These are phyloP conservation scores for Dysphania ambrosioides DNA, from an alignment of 148 eudicot genomes.

Conservation along the genomic window DNA sequence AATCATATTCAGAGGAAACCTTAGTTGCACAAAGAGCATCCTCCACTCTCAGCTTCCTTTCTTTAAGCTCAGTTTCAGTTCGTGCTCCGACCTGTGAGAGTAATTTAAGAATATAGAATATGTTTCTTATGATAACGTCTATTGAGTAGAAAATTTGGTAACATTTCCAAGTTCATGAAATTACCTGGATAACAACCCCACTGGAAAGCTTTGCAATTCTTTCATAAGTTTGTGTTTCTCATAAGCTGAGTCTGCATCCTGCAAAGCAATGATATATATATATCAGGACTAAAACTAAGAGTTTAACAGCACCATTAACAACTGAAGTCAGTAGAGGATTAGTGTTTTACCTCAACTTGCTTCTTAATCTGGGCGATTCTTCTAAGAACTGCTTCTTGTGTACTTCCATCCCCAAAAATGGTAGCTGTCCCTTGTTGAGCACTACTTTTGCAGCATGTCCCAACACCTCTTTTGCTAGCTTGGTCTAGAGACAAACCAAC, in stretches of 20 bases:
- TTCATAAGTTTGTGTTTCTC: slow-evolving; percentile 62
- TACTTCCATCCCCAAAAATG: slow-evolving; percentile 62
- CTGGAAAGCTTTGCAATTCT: slow-evolving; percentile 78
- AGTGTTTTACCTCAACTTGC: slow-evolving; percentile 41
- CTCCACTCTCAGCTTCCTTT: slow-evolving; percentile 73
- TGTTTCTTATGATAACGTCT: too few species aligned
- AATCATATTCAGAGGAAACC: slow-evolving; percentile 23
- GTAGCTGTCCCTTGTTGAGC: slow-evolving; percentile 49
- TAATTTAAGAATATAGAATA: background rate
- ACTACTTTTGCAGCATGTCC: slow-evolving; percentile 56
- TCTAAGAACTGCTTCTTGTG: slow-evolving; percentile 52
- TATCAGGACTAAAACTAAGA: background rate
- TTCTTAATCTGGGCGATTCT: slow-evolving; percentile 51
- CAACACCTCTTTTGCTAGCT: slow-evolving; percentile 48
- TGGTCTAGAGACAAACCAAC: slow-evolving; percentile 54
- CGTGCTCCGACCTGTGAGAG: slow-evolving; percentile 59
- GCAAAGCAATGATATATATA: slow-evolving; percentile 14
- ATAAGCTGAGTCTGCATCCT: slow-evolving; percentile 60
- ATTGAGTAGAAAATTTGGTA: too few species aligned
- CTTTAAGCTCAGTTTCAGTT: slow-evolving; percentile 78
- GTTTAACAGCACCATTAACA: background rate
- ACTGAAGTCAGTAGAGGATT: background rate
- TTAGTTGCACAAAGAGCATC: slow-evolving; percentile 76
- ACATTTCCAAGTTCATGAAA: background rate
- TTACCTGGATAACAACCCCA: slow-evolving; percentile 75